Evolutionary conservation across 768 basidiomycete genomes (phyloP), one percentile per base, ranked within the genome.

Genomic region (Calocybe gangraenosa): DNA sequence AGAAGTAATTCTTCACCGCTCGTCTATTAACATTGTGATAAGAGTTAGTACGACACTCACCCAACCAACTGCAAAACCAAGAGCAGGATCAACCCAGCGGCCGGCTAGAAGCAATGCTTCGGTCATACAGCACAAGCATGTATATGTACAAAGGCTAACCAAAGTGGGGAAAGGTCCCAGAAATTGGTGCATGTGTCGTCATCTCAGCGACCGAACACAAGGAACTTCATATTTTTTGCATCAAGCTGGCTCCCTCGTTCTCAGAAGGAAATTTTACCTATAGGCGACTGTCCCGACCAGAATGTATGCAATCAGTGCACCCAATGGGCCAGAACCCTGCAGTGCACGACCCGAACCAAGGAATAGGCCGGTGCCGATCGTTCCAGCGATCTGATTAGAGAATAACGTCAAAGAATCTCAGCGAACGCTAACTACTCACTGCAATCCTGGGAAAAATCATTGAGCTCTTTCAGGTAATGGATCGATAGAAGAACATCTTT

Each of bases 101-200:
- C 71, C 65, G 45, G 76, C 78, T 79, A 44, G 20, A 32, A 11
- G 23, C 17, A 33, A 33, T 18, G 8, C 37, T 32, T 42, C 13
- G n/a, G 25, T 30, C 7, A 23, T 18, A 2, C 15, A 13, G 11
- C 23, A 14, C 19, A 15, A 17, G 5, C 25, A 28, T 32, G 14
- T 18, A 37, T 10, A 41, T 7, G 18, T 22, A n/a, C n/a, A 28
- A 15, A 18, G 22, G 17, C 3, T 3, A 38, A 76, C 79, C 81
- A 59, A 75, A 87, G 62, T 86, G 83, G 15, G 84, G 83, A 59
- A 87, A 88, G 0, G 84, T 82, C 14, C 87, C 87, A 3, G 86
- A 84, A 38, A 88, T 79, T 2, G 87, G 87, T 1, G 84, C 86
- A 64, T 78, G 77, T 3, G 82, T 79, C n/a, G 85, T 84, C 85